These are phyloP conservation scores for Pyrenophora seminiperda DNA, from an alignment of 2,329 filamentous ascomycete species.

Conservation along the genomic window DNA sequence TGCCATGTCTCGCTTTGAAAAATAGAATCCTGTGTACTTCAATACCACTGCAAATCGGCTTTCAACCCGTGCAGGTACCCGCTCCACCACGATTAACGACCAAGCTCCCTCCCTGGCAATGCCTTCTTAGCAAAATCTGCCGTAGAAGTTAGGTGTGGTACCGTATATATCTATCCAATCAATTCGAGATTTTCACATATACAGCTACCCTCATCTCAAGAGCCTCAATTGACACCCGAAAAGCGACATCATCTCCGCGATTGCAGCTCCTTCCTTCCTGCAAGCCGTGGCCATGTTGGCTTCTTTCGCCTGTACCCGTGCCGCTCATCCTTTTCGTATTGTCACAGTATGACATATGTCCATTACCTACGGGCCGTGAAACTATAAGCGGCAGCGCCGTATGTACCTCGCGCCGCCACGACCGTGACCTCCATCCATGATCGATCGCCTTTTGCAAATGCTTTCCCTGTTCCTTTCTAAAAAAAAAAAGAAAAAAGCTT, in stretches of 20 bases:
- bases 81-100: too few species aligned
- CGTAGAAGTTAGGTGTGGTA: too few species aligned
- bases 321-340: not conserved
- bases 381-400: not conserved
- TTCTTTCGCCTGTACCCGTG: constrained; percentile 12
- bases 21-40: too few species aligned
- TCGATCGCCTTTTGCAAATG: not conserved
- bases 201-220: too few species aligned
- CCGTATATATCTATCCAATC: too few species aligned
- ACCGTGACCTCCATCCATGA: constrained; percentile 3
- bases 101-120: too few species aligned
- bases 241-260: constrained; percentile 9
- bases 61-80: too few species aligned
- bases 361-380: constrained; percentile 4
- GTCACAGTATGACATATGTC: too few species aligned
- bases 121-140: too few species aligned
- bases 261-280: constrained; percentile 3
- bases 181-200: too few species aligned
- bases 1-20: too few species aligned
- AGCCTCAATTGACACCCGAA: not conserved
- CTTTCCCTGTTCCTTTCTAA: constrained; percentile 1
- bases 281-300: constrained; percentile 6
- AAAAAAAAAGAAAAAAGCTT: not conserved
- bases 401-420: constrained; percentile 1
- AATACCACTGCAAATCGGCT: too few species aligned